phyloP scores from a whole-genome alignment of 768 basidiomycete genomes.

The Butyriboletus loyo region DNA sequence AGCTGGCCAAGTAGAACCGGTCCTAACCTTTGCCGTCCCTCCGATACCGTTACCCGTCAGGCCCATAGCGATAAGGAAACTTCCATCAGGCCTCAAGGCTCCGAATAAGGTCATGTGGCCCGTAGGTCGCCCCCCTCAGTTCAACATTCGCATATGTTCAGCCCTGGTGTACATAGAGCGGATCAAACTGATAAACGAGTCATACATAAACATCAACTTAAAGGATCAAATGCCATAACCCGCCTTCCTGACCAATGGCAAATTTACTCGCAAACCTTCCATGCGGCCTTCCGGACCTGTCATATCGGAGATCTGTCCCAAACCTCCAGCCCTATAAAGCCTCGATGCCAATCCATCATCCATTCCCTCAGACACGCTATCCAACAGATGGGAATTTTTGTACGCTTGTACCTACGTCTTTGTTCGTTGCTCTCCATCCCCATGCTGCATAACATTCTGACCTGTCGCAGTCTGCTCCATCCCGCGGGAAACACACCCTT shows the following conservation, averaged over 20 bases:
- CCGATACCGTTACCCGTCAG: too few species aligned
- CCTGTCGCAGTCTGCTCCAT: constrained; percentile 20
- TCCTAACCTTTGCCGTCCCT: too few species aligned
- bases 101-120: too few species aligned
- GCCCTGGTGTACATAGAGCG: not conserved
- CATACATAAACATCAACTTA: not conserved
- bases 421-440: constrained; percentile 16
- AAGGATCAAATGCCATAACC: constrained; percentile 10
- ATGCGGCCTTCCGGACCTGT: constrained; percentile 21
- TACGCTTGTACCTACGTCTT: constrained; percentile 27
- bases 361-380: constrained; percentile 20
- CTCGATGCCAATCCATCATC: not conserved
- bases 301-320: constrained; percentile 25
- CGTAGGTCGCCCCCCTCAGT: too few species aligned
- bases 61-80: too few species aligned
- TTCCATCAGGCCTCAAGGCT: too few species aligned
- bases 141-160: too few species aligned
- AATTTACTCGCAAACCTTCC: constrained; percentile 8
- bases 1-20: too few species aligned
- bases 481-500: constrained; percentile 31
- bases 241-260: constrained; percentile 20
- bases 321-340: constrained; percentile 21
- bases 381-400: constrained; percentile 35
- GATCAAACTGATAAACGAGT: constrained; percentile 9
- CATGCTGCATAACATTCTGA: constrained; percentile 7